Conservation (phyloP, 805 yeast species). For the Myxozyma sirexii region DNA sequence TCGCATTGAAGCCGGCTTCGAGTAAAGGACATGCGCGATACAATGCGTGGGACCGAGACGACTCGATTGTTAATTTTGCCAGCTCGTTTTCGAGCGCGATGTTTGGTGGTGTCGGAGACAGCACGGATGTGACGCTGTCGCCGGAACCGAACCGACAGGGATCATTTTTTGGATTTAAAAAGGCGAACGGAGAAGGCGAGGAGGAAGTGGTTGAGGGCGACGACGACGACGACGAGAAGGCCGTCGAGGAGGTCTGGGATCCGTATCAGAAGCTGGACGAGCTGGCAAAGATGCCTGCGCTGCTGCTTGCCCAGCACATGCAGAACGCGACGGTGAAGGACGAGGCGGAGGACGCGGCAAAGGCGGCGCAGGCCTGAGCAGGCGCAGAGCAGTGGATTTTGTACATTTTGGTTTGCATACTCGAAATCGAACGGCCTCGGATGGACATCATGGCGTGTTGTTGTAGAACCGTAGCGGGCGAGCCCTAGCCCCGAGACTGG, state of each 20-base stretch:
- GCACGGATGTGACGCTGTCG: neutral
- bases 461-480: neutral
- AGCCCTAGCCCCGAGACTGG: neutral
- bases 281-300: conserved; percentile 27
- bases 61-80: conserved; percentile 15
- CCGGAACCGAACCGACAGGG: conserved; percentile 9
- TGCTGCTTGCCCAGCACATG: conserved; percentile 22
- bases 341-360: neutral
- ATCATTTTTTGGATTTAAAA: conserved; percentile 11
- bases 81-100: conserved; percentile 1
- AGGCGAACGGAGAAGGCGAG: conserved; percentile 2
- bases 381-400: neutral
- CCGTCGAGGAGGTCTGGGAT: conserved; percentile 15
- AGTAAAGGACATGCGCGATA: neutral
- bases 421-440: no score
- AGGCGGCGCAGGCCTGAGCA: neutral
- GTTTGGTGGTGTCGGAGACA: neutral
- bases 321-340: neutral
- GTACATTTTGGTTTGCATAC: no score
- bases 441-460: no score
- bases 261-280: conserved; percentile 32
- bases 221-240: neutral
- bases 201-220: conserved; percentile 1
- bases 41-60: conserved; percentile 34
- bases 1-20: neutral